phyloP scores from a whole-genome alignment of 2,329 filamentous ascomycete genomes.

The Ophiostoma perfectum region DNA sequence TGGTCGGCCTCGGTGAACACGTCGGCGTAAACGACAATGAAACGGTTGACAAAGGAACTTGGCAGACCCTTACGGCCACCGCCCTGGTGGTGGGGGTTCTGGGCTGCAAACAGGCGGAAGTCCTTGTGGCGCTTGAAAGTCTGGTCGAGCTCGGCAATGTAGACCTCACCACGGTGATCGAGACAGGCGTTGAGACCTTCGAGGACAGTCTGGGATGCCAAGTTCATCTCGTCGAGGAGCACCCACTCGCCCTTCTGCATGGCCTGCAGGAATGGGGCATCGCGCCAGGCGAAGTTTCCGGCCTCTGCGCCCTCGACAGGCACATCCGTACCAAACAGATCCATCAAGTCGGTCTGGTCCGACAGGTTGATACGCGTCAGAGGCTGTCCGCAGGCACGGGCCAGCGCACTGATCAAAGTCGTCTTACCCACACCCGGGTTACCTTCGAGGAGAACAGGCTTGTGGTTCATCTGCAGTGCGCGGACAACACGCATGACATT shows the following conservation, averaged over 20 bases:
- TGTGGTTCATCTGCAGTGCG: slow-evolving; percentile 71
- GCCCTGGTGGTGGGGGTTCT: slow-evolving; percentile 96
- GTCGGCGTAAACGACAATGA: slow-evolving; percentile 96
- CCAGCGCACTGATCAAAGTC: slow-evolving; percentile 79
- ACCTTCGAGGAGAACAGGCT: slow-evolving; percentile 90
- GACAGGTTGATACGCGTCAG: slow-evolving; percentile 94
- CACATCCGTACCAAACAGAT: slow-evolving; percentile 93
- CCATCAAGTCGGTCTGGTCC: slow-evolving; percentile 96
- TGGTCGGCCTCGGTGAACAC: slow-evolving; percentile 78
- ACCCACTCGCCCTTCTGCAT: slow-evolving; percentile 99
- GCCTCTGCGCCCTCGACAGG: slow-evolving; percentile 88
- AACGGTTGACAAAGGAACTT: slow-evolving; percentile 94
- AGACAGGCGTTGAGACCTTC: slow-evolving; percentile 95
- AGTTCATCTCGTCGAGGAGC: slow-evolving; percentile 94
- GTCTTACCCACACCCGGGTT: slow-evolving; percentile 99
- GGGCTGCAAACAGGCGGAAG: slow-evolving; percentile 93
- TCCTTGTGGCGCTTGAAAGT: slow-evolving; percentile 83
- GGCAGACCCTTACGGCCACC: slow-evolving; percentile 92
- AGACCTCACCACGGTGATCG: slow-evolving; percentile 92
- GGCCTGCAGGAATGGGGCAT: slow-evolving; percentile 89
- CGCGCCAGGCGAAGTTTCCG: slow-evolving; percentile 89
- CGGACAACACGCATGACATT: slow-evolving; percentile 90
- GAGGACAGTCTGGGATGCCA: slow-evolving; percentile 92
- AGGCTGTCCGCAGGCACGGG: slow-evolving; percentile 70
- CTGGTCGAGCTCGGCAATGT: slow-evolving; percentile 90